Percentiles rank a stretch among this genome's conserved stretches.
Evolutionary conservation across 345 rosid species (phyloP).

Genomic region (Acer negundo): DNA sequence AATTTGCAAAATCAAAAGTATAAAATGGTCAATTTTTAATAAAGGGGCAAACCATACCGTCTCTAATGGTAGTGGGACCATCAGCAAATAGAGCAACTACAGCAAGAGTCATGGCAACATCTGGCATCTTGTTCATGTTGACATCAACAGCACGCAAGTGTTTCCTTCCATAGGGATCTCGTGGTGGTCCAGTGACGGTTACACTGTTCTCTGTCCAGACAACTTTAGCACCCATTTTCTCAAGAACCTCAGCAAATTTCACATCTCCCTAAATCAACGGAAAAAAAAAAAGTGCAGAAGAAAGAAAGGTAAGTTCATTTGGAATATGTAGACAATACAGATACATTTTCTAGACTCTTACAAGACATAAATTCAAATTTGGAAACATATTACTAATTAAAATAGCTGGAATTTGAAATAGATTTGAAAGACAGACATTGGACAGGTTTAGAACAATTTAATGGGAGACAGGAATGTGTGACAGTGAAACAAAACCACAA

Average conservation of each 20-base stretch:
- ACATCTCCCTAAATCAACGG: slow-evolving; percentile 71
- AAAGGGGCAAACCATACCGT: slow-evolving; percentile 51
- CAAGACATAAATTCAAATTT: not conserved
- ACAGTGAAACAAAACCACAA: not conserved
- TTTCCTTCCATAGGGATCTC: slow-evolving; percentile 68
- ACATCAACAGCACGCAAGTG: slow-evolving; percentile 79
- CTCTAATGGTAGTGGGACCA: slow-evolving; percentile 96
- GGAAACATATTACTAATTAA: not conserved
- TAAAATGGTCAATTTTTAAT: not conserved
- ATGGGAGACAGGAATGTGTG: slow-evolving; percentile 5
- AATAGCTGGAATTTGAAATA: not conserved
- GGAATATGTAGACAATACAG: not conserved
- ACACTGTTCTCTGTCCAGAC: slow-evolving; percentile 91
- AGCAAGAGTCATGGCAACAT: slow-evolving; percentile 97
- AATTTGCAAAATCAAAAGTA: not conserved
- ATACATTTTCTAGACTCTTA: not conserved
- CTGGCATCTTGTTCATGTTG: slow-evolving; percentile 99
- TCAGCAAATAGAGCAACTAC: slow-evolving; percentile 93
- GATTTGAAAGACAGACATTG: not conserved
- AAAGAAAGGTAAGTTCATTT: slow-evolving; percentile 14
- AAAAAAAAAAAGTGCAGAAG: slow-evolving; percentile 13
- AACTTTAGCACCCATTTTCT: slow-evolving; percentile 96
- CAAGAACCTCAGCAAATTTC: slow-evolving; percentile 91
- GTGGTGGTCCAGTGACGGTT: slow-evolving; percentile 85
- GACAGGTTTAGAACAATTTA: slow-evolving; percentile 3